Evolutionary conservation across 2,329 filamentous ascomycete genomes (phyloP), one percentile per base, ranked within the genome.

Genomic region (Knoxdaviesia capensis): DNA sequence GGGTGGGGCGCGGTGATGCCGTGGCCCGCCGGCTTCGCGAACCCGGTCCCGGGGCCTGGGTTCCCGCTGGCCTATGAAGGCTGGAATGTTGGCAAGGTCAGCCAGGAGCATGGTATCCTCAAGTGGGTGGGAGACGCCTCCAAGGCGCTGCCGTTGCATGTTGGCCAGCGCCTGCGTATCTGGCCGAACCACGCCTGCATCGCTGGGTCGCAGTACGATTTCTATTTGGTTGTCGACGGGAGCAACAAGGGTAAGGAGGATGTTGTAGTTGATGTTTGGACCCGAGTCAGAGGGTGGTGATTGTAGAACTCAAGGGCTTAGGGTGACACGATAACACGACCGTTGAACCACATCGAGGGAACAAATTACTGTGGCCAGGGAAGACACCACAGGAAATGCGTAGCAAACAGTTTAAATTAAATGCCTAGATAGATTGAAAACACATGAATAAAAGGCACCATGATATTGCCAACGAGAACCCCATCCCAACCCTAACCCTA

Each of bases 101-200:
- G 76, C 48, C 83, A 88, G 59, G 83, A 90, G 59, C 83, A 88
- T 58, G 80, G 79, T 0, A 74, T 85, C 42, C 52, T 88, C 50
- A 64, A 61, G 1, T 85, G 78, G 72, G 58, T 61, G 9, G 58
- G 60, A 1, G 48, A 53, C 8, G 59, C 63, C 35, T 65, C 64
- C 0, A 55, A 62, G 7, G 55, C 62, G n/a, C 57, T 68, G 39
- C 53, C 59, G 39, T 53, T 84, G 44, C 47, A 56, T 3, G 61
- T 83, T 32, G 81, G 82, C 1, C 70, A 84, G 52, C 73, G 74
- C 51, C 58, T 87, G 30, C 64, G 74, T 44, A 61, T 88, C 6
- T 87, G 78, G 74, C 81, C 82, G 0, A 88, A 88, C 50, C 83
- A 90, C 59, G 74, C 81, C 34, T 90, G 83, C 54, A 78, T 88